These are phyloP conservation scores for Parietaria judaica DNA, from an alignment of 306 rosid species.

Conservation along the genomic window DNA sequence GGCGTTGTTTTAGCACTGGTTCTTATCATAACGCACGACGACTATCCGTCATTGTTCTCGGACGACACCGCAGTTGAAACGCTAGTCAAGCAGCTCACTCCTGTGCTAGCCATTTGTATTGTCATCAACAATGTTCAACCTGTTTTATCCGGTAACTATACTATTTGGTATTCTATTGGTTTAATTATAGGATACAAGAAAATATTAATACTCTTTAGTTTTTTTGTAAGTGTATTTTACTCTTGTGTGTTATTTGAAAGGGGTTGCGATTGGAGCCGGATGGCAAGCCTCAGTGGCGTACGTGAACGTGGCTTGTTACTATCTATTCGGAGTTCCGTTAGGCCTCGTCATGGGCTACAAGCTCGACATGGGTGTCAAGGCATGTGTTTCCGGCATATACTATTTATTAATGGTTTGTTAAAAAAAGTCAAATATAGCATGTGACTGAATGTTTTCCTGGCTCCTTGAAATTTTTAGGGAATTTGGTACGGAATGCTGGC, in stretches of 20 bases:
- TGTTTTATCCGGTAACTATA: slow-evolving; percentile 4
- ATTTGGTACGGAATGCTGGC: slow-evolving; percentile 68
- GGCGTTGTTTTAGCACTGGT: slow-evolving; percentile 33
- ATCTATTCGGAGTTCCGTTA: slow-evolving; percentile 62
- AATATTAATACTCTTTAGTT: too few species aligned
- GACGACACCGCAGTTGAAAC: slow-evolving; percentile 31
- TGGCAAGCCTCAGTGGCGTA: slow-evolving; percentile 75
- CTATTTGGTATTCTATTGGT: too few species aligned
- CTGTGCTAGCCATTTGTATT: slow-evolving; percentile 58
- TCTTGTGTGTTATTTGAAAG: slow-evolving; percentile 13
- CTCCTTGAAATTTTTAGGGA: slow-evolving; percentile 60
- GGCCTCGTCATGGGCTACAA: slow-evolving; percentile 50
- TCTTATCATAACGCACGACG: slow-evolving; percentile 25
- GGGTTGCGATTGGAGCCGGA: slow-evolving; percentile 90
- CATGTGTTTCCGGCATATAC: too few species aligned
- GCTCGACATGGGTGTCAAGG: slow-evolving; percentile 39
- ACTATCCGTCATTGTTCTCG: slow-evolving; percentile 52
- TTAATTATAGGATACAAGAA: too few species aligned
- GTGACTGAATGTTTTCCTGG: too few species aligned
- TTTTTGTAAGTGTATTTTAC: too few species aligned
- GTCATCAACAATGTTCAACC: slow-evolving; percentile 71
- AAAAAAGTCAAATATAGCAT: too few species aligned
- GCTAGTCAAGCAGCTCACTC: slow-evolving; percentile 48
- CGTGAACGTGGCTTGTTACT: slow-evolving; percentile 61
- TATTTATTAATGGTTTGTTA: too few species aligned